Percentiles rank a stretch among this genome's conserved stretches.
phyloP scores from a whole-genome alignment of 345 rosid genomes.

The Eucalyptus pumila region DNA sequence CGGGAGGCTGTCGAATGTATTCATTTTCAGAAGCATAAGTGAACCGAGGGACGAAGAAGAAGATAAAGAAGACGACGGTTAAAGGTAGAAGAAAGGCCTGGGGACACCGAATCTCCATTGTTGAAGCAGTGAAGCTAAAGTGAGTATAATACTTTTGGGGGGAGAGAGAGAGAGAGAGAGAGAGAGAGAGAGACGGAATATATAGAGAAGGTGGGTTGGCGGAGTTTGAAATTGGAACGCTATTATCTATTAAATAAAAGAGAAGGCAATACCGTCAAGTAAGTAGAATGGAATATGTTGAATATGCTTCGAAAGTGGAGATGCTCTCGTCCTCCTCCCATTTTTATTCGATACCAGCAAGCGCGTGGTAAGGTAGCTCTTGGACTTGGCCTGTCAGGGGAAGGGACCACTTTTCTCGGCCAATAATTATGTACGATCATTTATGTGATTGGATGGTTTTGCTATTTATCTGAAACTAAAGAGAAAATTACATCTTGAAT shows the following conservation, averaged over 20 bases:
- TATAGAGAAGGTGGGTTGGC: background rate
- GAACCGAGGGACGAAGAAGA: background rate
- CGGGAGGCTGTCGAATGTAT: slow-evolving; percentile 42
- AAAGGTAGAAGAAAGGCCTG: background rate
- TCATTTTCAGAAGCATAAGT: background rate
- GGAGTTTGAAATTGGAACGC: background rate
- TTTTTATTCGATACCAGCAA: background rate
- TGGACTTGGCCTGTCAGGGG: background rate
- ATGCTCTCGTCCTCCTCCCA: background rate
- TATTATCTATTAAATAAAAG: background rate
- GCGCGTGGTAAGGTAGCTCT: background rate
- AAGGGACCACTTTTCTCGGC: background rate
- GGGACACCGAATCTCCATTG: background rate
- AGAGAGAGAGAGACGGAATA: background rate
- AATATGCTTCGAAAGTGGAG: background rate
- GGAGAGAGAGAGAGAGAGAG: background rate
- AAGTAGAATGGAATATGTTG: background rate
- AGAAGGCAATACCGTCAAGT: slow-evolving; percentile 26
- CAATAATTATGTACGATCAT: background rate
- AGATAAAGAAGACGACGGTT: background rate
- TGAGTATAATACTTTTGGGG: background rate
- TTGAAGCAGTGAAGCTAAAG: background rate
- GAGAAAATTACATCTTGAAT: background rate
- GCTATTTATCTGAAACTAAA: background rate
- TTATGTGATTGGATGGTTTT: background rate